Evolutionary conservation across 148 eudicot genomes (phyloP), one percentile per base, ranked within the genome.

Genomic region (Camellia lanceoleosa): DNA sequence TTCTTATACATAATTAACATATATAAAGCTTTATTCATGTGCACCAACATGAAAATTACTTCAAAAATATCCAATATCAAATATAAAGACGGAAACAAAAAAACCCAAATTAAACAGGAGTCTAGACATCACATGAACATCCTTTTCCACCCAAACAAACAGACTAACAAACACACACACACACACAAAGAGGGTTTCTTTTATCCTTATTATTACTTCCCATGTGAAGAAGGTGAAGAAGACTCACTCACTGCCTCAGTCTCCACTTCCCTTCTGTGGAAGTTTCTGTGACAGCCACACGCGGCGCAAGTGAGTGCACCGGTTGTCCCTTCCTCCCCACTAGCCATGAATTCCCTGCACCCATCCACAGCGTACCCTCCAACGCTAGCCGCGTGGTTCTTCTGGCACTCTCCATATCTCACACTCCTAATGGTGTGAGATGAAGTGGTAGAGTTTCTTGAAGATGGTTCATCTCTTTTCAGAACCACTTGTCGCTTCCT

Each of bases 281-380:
- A 88, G 81, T 80, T 89, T 38, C 92, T 81, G 90, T 89, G 92
- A 83, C 92, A 89, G 71, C 89, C 88, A 44, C 92, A 89, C 69
- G 90, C 90, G 30, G 90, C 92, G 64, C 92, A 89, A 5, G 75
- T 78, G 6, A 89, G 85, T 0, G 86, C 88, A 3, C n/a, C 86
- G 12, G 12, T 38, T 11, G 88, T 78, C 5, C 89, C 86, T 1
- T 84, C 92, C 68, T 77, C 89, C 52, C 87, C 86, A 13, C 75
- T 65, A 0, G 92, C 84, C 87, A 89, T 86, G 80, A 87, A 89
- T 18, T 89, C 92, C 75, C 89, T 78, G 84, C 92, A 89, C 0
- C 92, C 92, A 20, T 89, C 92, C 2, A 89, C 89, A 0, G 88
- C 92, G 71, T 87, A 84, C 30, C 90, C 92, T 5, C 92, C 92